phyloP scores from a whole-genome alignment of 441 rosid species.

The Pelargonium fulgidum region DNA sequence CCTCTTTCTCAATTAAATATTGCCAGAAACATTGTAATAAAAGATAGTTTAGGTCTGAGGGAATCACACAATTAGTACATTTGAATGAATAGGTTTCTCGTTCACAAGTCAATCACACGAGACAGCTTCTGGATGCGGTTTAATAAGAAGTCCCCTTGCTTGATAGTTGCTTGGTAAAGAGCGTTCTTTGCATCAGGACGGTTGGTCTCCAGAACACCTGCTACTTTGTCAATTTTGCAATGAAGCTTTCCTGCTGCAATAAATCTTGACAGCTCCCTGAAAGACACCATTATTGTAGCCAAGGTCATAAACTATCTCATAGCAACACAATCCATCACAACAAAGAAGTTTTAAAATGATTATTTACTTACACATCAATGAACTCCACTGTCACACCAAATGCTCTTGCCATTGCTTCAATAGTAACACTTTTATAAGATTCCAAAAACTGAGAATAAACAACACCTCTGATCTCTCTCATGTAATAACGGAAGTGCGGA shows the following conservation, averaged over 20 bases:
- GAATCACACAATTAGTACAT: neutral
- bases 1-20: too few relatives aligned
- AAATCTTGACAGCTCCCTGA: slow-evolving; percentile 87
- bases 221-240: slow-evolving; percentile 97
- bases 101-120: slow-evolving; percentile 86
- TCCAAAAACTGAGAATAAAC: slow-evolving; percentile 93
- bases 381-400: slow-evolving; percentile 91
- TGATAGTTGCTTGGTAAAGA: slow-evolving; percentile 90
- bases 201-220: slow-evolving; percentile 95
- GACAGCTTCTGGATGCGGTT: slow-evolving; percentile 97
- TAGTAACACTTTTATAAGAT: slow-evolving; percentile 89
- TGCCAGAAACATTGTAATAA: too few relatives aligned
- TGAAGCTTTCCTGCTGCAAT: slow-evolving; percentile 97
- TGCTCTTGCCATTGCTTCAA: slow-evolving; percentile 97
- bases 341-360: neutral
- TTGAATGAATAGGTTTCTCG: neutral
- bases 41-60: too few relatives aligned
- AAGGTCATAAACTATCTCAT: too few relatives aligned
- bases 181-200: slow-evolving; percentile 98
- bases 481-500: slow-evolving; percentile 95
- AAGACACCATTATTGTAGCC: neutral
- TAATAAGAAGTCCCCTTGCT: slow-evolving; percentile 91
- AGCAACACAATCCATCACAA: neutral
- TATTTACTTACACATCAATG: slow-evolving; percentile 72
- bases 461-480: slow-evolving; percentile 94